Conservation (phyloP, 2,329 filamentous ascomycete species). For the Beauveria brongniartii region DNA sequence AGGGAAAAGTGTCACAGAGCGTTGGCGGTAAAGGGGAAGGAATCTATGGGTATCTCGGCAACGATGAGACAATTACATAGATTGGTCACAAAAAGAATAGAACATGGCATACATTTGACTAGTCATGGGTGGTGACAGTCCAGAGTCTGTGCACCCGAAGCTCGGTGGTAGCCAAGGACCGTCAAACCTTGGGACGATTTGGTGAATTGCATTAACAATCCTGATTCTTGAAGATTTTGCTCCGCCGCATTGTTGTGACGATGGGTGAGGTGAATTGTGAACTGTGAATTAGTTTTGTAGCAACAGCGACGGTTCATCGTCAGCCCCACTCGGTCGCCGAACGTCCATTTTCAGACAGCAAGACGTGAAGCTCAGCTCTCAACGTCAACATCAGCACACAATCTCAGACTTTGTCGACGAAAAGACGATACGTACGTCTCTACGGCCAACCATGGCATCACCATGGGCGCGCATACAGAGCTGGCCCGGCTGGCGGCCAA, state of each 20-base stretch:
- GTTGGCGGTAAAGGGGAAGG: not conserved
- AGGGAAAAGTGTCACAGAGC: slow-evolving; percentile 1
- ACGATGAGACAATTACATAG: slow-evolving; percentile 4
- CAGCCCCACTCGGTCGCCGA: not conserved
- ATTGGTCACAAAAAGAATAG: slow-evolving; percentile 6
- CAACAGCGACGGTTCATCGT: not conserved
- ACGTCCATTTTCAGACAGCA: not conserved
- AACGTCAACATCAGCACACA: not conserved
- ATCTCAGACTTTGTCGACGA: not conserved
- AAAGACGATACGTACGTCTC: not conserved
- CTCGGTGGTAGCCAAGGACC: no score
- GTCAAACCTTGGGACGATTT: no score
- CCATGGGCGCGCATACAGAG: slow-evolving; percentile 28
- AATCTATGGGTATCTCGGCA: slow-evolving; percentile 7
- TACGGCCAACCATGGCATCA: slow-evolving; percentile 25
- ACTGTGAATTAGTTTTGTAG: not conserved
- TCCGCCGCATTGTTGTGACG: not conserved
- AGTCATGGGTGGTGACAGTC: not conserved
- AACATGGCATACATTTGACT: slow-evolving; percentile 1
- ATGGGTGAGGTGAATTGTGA: not conserved
- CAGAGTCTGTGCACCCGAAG: no score
- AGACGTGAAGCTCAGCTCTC: not conserved
- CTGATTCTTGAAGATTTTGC: no score
- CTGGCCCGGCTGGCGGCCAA: slow-evolving; percentile 15
- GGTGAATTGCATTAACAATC: no score